These are phyloP conservation scores for Hyaloscypha finlandica DNA, from an alignment of 495 filamentous ascomycete genomes.

Conservation along the genomic window DNA sequence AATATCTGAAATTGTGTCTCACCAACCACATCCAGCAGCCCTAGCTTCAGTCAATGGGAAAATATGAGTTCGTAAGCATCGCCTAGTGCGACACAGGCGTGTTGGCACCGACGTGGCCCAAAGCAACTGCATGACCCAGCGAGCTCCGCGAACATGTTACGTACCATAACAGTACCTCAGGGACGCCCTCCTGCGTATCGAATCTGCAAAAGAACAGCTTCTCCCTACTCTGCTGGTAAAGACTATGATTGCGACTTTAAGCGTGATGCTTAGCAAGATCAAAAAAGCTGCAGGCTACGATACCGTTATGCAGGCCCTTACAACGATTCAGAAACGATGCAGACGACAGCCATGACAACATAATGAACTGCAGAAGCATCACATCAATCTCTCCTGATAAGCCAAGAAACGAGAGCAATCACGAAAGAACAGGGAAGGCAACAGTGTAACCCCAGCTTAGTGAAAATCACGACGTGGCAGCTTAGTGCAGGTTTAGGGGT, in stretches of 20 bases:
- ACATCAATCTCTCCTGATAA: neutral
- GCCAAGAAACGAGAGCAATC: too few species aligned
- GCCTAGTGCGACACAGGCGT: slow-evolving; percentile 16
- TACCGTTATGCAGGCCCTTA: slow-evolving; percentile 12
- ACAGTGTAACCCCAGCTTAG: too few species aligned
- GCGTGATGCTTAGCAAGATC: slow-evolving; percentile 15
- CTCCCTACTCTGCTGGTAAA: slow-evolving; percentile 7
- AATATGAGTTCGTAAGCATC: neutral
- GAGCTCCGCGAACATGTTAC: slow-evolving; percentile 4
- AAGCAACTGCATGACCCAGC: slow-evolving; percentile 7
- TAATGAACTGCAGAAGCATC: neutral
- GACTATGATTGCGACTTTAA: slow-evolving; percentile 15
- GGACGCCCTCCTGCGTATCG: slow-evolving; percentile 10
- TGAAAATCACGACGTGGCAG: too few species aligned
- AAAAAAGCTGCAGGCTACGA: neutral
- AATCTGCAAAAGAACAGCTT: slow-evolving; percentile 8
- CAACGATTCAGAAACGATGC: slow-evolving; percentile 13
- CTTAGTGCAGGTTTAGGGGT: too few species aligned
- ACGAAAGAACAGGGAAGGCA: too few species aligned
- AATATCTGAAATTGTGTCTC: slow-evolving; percentile 21
- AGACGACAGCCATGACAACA: slow-evolving; percentile 10
- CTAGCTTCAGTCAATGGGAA: slow-evolving; percentile 1
- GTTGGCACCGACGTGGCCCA: slow-evolving; percentile 17
- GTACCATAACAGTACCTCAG: slow-evolving; percentile 19
- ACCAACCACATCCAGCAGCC: slow-evolving; percentile 10